phyloP scores from a whole-genome alignment of 805 yeast genomes.

The Lachancea kluyveri region DNA sequence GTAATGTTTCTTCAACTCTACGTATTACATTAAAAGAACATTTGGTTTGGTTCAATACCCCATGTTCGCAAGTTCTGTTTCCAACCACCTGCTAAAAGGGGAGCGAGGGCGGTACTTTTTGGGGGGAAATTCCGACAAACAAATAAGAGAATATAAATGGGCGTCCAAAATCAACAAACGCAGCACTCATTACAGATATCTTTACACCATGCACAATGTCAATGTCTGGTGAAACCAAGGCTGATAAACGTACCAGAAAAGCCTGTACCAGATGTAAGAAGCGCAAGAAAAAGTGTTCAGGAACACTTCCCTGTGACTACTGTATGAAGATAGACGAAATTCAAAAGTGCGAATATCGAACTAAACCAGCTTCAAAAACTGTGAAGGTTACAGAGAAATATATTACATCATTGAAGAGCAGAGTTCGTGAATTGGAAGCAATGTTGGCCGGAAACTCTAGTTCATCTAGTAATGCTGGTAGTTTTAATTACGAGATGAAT shows the following conservation, averaged over 20 bases:
- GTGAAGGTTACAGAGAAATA: conserved; percentile 16
- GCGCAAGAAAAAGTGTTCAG: conserved; percentile 16
- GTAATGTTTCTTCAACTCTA: too few relatives aligned
- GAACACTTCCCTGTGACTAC: conserved; percentile 16
- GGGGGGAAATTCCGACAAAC: too few relatives aligned
- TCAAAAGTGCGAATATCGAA: conserved; percentile 12
- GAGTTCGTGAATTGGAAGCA: conserved; percentile 10
- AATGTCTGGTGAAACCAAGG: too few relatives aligned
- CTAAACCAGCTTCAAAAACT: conserved; percentile 9
- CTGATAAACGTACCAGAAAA: conserved; percentile 9
- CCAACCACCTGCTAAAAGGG: too few relatives aligned
- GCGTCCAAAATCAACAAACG: too few relatives aligned
- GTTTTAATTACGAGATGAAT: conserved; percentile 4
- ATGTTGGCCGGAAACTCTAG: conserved; percentile 4
- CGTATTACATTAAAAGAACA: too few relatives aligned
- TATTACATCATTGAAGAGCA: conserved; percentile 10
- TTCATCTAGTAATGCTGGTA: conserved; percentile 1
- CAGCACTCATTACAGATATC: too few relatives aligned
- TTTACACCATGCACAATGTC: too few relatives aligned
- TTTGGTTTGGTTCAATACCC: too few relatives aligned
- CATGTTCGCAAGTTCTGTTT: too few relatives aligned
- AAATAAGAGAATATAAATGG: too few relatives aligned
- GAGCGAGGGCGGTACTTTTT: too few relatives aligned
- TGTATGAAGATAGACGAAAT: conserved; percentile 12
- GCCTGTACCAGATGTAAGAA: conserved; percentile 16